Percentiles rank a stretch among this genome's conserved stretches.
These are phyloP conservation scores for Ascochyta clinopodiicola DNA, from an alignment of 2,329 filamentous ascomycete species.

Conservation along the genomic window DNA sequence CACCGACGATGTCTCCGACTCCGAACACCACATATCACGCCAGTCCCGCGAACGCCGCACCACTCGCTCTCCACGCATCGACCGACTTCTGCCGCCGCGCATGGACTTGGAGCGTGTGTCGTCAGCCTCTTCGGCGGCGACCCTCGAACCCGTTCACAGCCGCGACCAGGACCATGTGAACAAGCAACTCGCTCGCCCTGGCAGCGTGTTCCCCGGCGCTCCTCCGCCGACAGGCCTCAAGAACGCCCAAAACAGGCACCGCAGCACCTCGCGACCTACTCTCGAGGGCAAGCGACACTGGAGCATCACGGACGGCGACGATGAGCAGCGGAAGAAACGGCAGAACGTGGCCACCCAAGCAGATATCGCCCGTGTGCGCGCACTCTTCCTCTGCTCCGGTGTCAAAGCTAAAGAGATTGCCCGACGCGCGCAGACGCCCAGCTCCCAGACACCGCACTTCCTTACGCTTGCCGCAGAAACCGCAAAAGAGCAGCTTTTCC, in stretches of 20 bases:
- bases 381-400: constrained; percentile 81
- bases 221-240: constrained; percentile 42
- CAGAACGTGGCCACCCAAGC: constrained; percentile 54
- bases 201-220: constrained; percentile 34
- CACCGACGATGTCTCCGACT: constrained; percentile 28
- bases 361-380: constrained; percentile 81
- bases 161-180: constrained; percentile 38
- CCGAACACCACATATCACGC: constrained; percentile 51
- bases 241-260: constrained; percentile 22
- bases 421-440: constrained; percentile 64
- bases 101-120: constrained; percentile 53
- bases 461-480: constrained; percentile 51
- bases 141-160: constrained; percentile 32
- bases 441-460: constrained; percentile 40
- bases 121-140: constrained; percentile 26
- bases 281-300: constrained; percentile 58
- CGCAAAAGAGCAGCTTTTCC: constrained; percentile 51
- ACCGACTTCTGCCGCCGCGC: constrained; percentile 56
- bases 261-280: constrained; percentile 43
- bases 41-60: constrained; percentile 48
- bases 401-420: constrained; percentile 86
- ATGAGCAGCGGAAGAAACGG: constrained; percentile 41
- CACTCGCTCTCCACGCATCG: constrained; percentile 52
- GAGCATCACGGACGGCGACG: constrained; percentile 61
- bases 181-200: constrained; percentile 40